Evolutionary conservation across 768 basidiomycete species (phyloP).

Genomic region (Kwoniella bestiolae): DNA sequence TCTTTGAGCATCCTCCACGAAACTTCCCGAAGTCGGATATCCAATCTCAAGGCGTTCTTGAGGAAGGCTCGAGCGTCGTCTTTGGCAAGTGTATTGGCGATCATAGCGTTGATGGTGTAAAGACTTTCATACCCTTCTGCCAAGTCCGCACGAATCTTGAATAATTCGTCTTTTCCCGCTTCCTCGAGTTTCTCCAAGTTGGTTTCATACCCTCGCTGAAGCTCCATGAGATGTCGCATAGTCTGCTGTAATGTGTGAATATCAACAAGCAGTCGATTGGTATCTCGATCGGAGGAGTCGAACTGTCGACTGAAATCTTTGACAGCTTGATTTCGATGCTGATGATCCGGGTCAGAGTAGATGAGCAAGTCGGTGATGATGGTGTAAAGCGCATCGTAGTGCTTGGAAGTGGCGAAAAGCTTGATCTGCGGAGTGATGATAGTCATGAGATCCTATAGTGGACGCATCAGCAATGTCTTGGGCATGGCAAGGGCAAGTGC

Average conservation of each 20-base stretch:
- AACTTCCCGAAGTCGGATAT: conserved; percentile 80
- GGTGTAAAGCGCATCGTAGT: conserved; percentile 83
- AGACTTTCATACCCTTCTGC: conserved; percentile 76
- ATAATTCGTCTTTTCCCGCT: conserved; percentile 63
- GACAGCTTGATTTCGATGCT: conserved; percentile 73
- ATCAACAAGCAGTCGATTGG: conserved; percentile 38
- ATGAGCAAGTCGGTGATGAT: conserved; percentile 83
- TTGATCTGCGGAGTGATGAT: conserved; percentile 84
- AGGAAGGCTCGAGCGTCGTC: conserved; percentile 68
- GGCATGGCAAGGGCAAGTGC: conserved; percentile 18
- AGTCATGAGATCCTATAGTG: conserved; percentile 72
- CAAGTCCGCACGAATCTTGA: conserved; percentile 74
- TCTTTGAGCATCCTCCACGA: conserved; percentile 86
- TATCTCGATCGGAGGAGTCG: conserved; percentile 61
- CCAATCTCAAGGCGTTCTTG: conserved; percentile 78
- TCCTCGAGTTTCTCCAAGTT: conserved; percentile 55
- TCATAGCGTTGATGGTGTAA: conserved; percentile 76
- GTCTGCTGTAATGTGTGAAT: conserved; percentile 66
- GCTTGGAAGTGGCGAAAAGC: conserved; percentile 77
- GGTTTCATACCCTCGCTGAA: conserved; percentile 56
- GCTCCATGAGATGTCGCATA: conserved; percentile 64
- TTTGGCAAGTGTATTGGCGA: conserved; percentile 75
- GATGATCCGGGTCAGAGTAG: conserved; percentile 85
- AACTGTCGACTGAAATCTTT: conserved; percentile 84
- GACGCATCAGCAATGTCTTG: too few relatives aligned